Conservation (phyloP, 2,329 filamentous ascomycete genomes). For the Sporothrix phasma region DNA sequence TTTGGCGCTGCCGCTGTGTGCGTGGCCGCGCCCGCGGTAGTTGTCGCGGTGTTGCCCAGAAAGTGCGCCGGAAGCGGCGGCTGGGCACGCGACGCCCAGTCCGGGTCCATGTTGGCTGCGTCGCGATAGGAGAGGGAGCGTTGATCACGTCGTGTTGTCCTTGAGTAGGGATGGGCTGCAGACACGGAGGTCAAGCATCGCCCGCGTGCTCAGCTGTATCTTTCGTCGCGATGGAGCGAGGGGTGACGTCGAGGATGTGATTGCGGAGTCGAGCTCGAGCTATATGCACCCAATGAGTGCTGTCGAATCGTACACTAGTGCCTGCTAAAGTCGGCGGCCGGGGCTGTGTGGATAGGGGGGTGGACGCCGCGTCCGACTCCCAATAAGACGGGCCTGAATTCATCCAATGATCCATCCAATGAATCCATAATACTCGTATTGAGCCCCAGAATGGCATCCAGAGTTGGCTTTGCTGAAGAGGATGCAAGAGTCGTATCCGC, state of each 20-base stretch:
- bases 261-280: neutral
- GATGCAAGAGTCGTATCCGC: too few species aligned
- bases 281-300: neutral
- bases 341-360: neutral
- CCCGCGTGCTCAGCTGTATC: neutral
- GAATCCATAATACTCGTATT: too few species aligned
- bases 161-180: too few species aligned
- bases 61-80: constrained; percentile 5
- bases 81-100: neutral
- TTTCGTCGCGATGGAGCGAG: neutral
- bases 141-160: too few species aligned
- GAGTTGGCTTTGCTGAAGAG: too few species aligned
- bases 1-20: neutral
- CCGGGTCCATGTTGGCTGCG: neutral
- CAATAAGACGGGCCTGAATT: neutral
- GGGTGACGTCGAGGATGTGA: neutral
- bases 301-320: neutral
- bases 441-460: too few species aligned
- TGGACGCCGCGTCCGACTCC: neutral
- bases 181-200: too few species aligned
- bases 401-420: neutral
- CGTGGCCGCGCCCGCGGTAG: too few species aligned
- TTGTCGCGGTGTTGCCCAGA: neutral
- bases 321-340: neutral
- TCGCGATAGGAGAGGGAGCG: neutral